Conservation (phyloP, 2,329 filamentous ascomycete species). For the Aspergillus oerlinghausenensis region DNA sequence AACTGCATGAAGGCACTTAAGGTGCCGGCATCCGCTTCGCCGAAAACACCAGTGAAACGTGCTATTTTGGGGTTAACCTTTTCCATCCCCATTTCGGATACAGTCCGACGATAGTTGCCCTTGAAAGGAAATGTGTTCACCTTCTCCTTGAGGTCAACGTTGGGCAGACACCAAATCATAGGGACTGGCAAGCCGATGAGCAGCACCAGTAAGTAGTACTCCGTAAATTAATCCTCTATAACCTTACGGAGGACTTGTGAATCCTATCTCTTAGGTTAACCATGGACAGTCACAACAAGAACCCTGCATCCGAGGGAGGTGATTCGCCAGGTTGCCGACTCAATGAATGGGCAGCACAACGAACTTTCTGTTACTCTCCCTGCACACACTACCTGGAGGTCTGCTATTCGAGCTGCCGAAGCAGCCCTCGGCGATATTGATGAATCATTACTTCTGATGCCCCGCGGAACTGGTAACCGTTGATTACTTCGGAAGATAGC, state of each 20-base stretch:
- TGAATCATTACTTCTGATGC: slow-evolving; percentile 7
- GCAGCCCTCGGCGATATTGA: slow-evolving; percentile 5
- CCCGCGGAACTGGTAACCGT: slow-evolving; percentile 4
- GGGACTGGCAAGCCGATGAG: background rate
- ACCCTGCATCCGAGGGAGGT: slow-evolving; percentile 8
- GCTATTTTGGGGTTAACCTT: too few species aligned
- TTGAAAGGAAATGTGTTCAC: background rate
- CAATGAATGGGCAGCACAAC: slow-evolving; percentile 6
- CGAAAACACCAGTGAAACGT: too few species aligned
- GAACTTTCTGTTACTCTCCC: slow-evolving; percentile 11
- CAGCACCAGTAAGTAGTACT: background rate
- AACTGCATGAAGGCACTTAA: too few species aligned
- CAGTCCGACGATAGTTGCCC: background rate
- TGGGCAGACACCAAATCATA: background rate
- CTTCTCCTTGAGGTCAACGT: background rate
- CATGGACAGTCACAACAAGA: slow-evolving; percentile 2
- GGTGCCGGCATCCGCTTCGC: too few species aligned
- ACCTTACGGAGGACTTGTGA: background rate
- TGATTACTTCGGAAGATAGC: slow-evolving; percentile 6
- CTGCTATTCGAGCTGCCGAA: too few species aligned
- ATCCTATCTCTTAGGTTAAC: background rate
- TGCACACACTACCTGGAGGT: slow-evolving; percentile 6
- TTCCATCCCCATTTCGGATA: too few species aligned
- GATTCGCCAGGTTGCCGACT: slow-evolving; percentile 8
- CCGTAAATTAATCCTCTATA: background rate